phyloP scores from a whole-genome alignment of 768 basidiomycete genomes.

The Coprinellus aureogranulatus region DNA sequence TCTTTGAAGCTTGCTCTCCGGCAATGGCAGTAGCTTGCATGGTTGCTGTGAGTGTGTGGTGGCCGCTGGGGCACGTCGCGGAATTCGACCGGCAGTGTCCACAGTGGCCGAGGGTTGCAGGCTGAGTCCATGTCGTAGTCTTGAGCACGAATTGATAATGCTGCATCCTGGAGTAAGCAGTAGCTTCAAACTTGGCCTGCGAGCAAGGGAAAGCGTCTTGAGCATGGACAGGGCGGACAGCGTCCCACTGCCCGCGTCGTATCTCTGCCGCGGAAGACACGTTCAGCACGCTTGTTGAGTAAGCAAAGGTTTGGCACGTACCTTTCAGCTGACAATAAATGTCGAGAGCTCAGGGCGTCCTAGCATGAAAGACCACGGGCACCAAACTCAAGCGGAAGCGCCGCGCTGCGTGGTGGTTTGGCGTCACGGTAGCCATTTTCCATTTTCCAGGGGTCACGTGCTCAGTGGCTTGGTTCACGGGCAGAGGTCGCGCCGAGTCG shows the following conservation, averaged over 20 bases:
- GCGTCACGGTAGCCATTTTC: no score
- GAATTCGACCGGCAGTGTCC: neutral
- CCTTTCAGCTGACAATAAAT: neutral
- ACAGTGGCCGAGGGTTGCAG: no score
- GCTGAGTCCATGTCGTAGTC: no score
- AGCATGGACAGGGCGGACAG: slow-evolving; percentile 68
- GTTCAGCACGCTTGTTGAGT: neutral
- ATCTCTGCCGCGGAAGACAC: neutral
- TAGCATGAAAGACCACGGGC: no score
- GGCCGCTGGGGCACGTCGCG: no score
- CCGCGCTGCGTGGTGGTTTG: no score
- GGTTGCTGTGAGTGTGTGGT: no score
- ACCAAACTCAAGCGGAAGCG: no score
- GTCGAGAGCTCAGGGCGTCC: neutral
- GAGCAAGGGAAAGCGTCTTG: slow-evolving; percentile 56
- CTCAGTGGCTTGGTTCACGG: no score
- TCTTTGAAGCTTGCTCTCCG: no score
- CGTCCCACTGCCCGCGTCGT: slow-evolving; percentile 21
- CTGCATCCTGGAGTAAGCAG: slow-evolving; percentile 24
- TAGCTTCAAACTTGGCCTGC: slow-evolving; percentile 52
- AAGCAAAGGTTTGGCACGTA: neutral
- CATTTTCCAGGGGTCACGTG: no score
- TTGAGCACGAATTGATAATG: neutral
- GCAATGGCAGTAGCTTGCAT: no score
- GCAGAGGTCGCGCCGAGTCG: neutral